Evolutionary conservation across 2,329 filamentous ascomycete genomes (phyloP).

Genomic region (Fusarium illudens): DNA sequence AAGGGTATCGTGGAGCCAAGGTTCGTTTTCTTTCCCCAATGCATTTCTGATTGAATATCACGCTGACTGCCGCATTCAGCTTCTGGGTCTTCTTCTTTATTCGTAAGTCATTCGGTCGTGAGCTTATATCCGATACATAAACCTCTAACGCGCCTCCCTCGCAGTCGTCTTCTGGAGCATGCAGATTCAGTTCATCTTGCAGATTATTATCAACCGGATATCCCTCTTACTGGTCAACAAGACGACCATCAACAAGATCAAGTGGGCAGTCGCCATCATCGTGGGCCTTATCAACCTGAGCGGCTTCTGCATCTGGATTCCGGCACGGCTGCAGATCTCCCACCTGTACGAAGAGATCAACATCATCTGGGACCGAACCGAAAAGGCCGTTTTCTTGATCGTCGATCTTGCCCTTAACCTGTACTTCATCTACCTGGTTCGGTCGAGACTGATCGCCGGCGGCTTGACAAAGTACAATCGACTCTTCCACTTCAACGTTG

Average conservation of each 20-base stretch:
- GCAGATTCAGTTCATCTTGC: slow-evolving; percentile 30
- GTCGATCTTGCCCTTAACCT: slow-evolving; percentile 26
- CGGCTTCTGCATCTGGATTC: slow-evolving; percentile 31
- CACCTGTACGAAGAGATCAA: slow-evolving; percentile 26
- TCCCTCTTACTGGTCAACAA: slow-evolving; percentile 22
- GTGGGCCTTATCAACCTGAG: slow-evolving; percentile 25
- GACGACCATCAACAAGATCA: slow-evolving; percentile 16
- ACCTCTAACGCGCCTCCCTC: not conserved
- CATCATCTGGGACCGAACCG: slow-evolving; percentile 29
- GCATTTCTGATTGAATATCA: accelerated
- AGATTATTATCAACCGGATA: slow-evolving; percentile 33
- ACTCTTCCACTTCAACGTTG: slow-evolving; percentile 25
- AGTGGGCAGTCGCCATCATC: slow-evolving; percentile 17
- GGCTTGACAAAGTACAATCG: slow-evolving; percentile 23
- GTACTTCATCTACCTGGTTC: slow-evolving; percentile 31
- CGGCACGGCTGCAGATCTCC: slow-evolving; percentile 20
- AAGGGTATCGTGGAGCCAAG: slow-evolving; percentile 9
- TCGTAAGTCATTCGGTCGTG: slow-evolving; percentile 3
- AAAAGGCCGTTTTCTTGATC: slow-evolving; percentile 24
- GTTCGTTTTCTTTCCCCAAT: not conserved
- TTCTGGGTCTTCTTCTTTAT: slow-evolving; percentile 34
- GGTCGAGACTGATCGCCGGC: slow-evolving; percentile 13
- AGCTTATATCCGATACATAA: accelerated
- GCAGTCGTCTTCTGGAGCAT: slow-evolving; percentile 27
- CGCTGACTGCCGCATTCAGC: not conserved